Percentiles rank a stretch among this genome's conserved stretches.
phyloP scores from a whole-genome alignment of 371 early-diverging fungal genomes.

The Phascolomyces articulosus region DNA sequence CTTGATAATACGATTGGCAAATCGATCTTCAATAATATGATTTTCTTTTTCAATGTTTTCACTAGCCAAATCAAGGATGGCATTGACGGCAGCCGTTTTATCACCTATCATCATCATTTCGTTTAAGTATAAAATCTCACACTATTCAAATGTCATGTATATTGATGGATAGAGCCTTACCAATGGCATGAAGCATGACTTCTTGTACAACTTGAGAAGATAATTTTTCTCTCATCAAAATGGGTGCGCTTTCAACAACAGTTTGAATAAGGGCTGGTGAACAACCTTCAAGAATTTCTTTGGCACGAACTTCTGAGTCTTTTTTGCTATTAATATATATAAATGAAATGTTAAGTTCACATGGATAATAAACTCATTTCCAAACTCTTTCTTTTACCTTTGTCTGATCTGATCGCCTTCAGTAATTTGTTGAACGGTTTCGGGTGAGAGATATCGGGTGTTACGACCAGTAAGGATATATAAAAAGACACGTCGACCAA shows the following conservation, averaged over 20 bases:
- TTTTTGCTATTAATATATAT: conserved; percentile 66
- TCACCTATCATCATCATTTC: conserved; percentile 28
- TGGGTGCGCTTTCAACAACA: conserved; percentile 54
- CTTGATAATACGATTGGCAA: conserved; percentile 64
- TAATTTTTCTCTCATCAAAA: conserved; percentile 63
- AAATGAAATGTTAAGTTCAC: neutral
- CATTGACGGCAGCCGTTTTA: conserved; percentile 49
- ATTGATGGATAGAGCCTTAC: too few relatives aligned
- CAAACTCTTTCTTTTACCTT: conserved; percentile 20
- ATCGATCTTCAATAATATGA: conserved; percentile 56
- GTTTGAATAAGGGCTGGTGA: conserved; percentile 65
- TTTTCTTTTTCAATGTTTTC: conserved; percentile 56
- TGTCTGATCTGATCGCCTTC: conserved; percentile 69
- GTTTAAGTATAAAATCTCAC: too few relatives aligned
- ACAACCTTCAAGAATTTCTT: conserved; percentile 63
- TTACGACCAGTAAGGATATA: conserved; percentile 77
- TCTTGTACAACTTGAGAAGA: conserved; percentile 74
- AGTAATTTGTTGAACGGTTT: conserved; percentile 63
- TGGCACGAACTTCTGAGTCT: conserved; percentile 63
- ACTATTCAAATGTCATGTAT: too few relatives aligned
- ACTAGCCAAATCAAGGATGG: conserved; percentile 49
- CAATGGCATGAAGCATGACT: conserved; percentile 70
- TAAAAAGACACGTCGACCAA: conserved; percentile 75
- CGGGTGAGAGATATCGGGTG: conserved; percentile 69
- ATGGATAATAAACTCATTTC: neutral